Base-by-base conservation (phyloP, 1,284 basidiomycete species). In the Trametes pubescens region DNA sequence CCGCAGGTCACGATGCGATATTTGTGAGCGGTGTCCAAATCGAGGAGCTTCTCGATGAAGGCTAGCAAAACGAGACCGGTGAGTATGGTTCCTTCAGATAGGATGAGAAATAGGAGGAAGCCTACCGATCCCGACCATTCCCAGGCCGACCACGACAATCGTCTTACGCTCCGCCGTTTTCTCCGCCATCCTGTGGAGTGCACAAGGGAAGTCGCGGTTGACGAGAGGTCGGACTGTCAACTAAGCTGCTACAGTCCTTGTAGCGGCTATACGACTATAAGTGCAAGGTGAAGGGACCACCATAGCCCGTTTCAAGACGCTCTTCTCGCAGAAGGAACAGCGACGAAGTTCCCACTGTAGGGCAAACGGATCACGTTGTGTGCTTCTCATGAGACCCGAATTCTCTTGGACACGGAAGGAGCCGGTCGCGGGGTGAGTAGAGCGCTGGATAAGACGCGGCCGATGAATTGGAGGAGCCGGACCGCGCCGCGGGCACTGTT, bases 71-170 rank as follows among this genome's bases (percentile, higher is more conserved):
- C 44, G 16, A 18, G 10, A 18, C 24, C 1, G 5, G 21, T 62
- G 34, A 54, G 29, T n/a, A 16, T 24, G 8, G 4, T 18, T 26
- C 40, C 14, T 13, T 7, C 16, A n/a, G 16, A 43, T 18, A n/a
- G 14, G 0, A n/a, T n/a, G n/a, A 43, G 9, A 40, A 53, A 40
- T 40, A 10, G 35, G 24, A n/a, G 11, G 43, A 48, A 18, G 69
- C 78, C 65, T 70, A 83, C 86, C 87, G 44, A 90, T 87, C 14
- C 87, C 87, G 44, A 89, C 86, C 89, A 90, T 90, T 26, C 89
- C 89, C 8, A 91, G 79, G 2, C 89, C 89, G 55, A 86, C 87
- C 62, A 86, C 82, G 54, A 85, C 81, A 52, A 86, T 70, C 1
- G 74, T 75, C 65, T 76, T 75, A 55, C 66, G 21, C 11, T 29